Conservation (phyloP, 306 rosid species). For the Amphicarpaea edgeworthii region DNA sequence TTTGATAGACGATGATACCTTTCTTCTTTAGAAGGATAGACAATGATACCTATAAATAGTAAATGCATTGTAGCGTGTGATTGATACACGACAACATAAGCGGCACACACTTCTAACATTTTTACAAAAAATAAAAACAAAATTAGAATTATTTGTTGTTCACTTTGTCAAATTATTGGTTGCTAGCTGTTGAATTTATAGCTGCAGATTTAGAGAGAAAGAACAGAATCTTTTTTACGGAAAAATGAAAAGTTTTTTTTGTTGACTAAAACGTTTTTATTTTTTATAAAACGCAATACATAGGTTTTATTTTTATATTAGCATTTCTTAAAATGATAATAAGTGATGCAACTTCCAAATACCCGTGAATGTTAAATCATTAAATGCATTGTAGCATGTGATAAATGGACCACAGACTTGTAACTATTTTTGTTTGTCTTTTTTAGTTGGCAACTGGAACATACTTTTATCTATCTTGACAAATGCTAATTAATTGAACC, state of each 20-base stretch:
- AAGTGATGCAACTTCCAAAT: not conserved
- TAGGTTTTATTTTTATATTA: not conserved
- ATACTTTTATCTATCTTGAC: not conserved
- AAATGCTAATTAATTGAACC: not conserved
- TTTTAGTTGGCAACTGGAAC: no score
- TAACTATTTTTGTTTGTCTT: not conserved
- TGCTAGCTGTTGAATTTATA: not conserved
- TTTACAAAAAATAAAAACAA: not conserved
- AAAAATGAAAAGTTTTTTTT: no score
- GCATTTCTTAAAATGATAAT: not conserved
- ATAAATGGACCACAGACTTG: not conserved
- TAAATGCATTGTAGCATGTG: constrained; percentile 1
- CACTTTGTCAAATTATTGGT: not conserved
- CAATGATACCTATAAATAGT: not conserved
- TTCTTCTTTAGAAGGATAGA: no score
- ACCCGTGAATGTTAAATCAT: not conserved
- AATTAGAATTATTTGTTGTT: not conserved
- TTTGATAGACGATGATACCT: not conserved
- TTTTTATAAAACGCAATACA: not conserved
- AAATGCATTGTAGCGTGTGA: not conserved
- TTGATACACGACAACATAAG: not conserved
- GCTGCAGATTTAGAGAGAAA: not conserved
- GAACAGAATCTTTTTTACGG: not conserved
- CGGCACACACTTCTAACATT: not conserved
- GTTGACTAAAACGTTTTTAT: not conserved